Base-by-base conservation (phyloP, 768 basidiomycete genomes). In the Cystofilobasidium macerans region DNA sequence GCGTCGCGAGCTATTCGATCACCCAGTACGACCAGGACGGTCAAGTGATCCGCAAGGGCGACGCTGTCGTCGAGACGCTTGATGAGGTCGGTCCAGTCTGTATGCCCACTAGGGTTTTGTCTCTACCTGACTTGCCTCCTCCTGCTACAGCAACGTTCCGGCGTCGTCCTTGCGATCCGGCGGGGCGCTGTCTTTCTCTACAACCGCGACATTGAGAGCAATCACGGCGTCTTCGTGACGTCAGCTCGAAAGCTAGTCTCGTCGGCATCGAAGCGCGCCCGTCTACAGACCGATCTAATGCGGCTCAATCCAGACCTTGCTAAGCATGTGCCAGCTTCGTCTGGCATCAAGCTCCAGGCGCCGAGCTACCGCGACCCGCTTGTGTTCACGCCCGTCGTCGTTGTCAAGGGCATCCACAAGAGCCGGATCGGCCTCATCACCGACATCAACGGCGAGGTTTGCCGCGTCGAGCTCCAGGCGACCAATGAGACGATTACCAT, bases 161-260 rank as follows among this genome's bases (percentile, higher is more conserved):
- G 95, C 53, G 82, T 84, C 64, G 87, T 98, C 18, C 79, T 99
- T 33, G 93, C 97, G 72, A 89, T 92, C 48, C 87, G 94, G 75
- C 90, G 94, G 0, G 85, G 89, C 76, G 93, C 85, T 71, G 91
- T 89, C 4, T 99, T 97, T 81, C 77, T 99, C 56, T 87, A 93
- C 78, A 94, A 93, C 72, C 86, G 93, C 18, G 91, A 97, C 61
- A 81, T 89, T 61, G 73, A 80, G 26, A 92, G 97, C 76, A 92
- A 98, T 71, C 86, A 89, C n/a, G 95, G 95, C 66, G 85, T 98
- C 33, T 99, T 93, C 73, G 89, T 99, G 59, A 26, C 45, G 33
- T 65, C 91, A 42, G 84, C 89, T 16, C 85, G 88, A 47, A 83
- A 85, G 2, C 79, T 97, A 48, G 83, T 82, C 2, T 93, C 92